These are phyloP conservation scores for Sporothrix sp. DNA, from an alignment of 2,329 filamentous ascomycete genomes.

Conservation along the genomic window DNA sequence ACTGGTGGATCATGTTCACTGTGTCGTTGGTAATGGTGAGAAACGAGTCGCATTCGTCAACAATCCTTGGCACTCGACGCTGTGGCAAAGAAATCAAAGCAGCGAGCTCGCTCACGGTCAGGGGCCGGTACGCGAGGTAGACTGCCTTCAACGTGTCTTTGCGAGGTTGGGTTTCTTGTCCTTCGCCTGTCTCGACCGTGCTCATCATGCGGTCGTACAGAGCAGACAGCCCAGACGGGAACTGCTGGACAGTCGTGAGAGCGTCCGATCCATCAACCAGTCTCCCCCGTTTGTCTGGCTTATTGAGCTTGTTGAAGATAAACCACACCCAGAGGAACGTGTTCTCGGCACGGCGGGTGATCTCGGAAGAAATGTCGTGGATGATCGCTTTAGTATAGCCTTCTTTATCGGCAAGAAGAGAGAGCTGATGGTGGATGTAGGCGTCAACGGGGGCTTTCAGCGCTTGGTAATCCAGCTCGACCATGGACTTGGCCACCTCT, in stretches of 20 bases:
- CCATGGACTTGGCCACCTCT: background rate
- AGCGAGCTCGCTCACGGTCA: background rate
- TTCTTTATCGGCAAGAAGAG: background rate
- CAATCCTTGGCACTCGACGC: background rate
- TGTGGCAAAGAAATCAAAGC: background rate
- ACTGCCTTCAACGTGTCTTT: background rate
- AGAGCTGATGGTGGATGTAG: slow-evolving; percentile 7
- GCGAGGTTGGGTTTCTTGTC: background rate
- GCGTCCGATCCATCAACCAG: background rate
- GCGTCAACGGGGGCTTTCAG: background rate
- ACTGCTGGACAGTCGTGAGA: background rate
- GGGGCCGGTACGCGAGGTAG: background rate
- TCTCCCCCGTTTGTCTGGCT: background rate
- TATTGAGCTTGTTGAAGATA: background rate
- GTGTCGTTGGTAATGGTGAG: background rate
- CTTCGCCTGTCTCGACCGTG: background rate
- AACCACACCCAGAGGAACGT: slow-evolving; percentile 8
- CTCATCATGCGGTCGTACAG: slow-evolving; percentile 7
- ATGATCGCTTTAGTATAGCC: background rate
- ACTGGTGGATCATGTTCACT: background rate
- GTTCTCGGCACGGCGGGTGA: slow-evolving; percentile 1
- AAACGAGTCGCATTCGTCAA: slow-evolving; percentile 2
- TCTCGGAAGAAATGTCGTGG: background rate
- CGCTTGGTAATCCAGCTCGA: slow-evolving; percentile 1
- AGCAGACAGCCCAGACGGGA: background rate